Base-by-base conservation (phyloP, 2,329 filamentous ascomycete genomes). In the Herpotrichia juniperi region DNA sequence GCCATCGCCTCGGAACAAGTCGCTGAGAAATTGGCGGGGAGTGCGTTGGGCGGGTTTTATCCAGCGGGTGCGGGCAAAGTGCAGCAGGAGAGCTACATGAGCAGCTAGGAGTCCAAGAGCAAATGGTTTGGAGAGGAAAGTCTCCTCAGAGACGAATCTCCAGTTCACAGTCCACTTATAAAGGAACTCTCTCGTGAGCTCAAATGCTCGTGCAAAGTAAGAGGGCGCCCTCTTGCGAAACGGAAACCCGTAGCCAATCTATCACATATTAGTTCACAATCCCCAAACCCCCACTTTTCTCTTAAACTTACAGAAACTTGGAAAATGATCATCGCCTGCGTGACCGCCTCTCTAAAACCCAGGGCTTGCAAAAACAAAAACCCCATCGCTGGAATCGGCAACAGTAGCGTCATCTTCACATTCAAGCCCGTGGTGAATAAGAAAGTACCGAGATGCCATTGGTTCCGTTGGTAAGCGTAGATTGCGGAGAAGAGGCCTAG, bases 111-210 rank as follows among this genome's bases (percentile, higher is more conserved):
- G 80, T 12, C 76, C 73, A 16, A 87, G 62, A 22, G 91, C 85
- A 69, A 96, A 96, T 1, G 77, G 71, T 53, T 78, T 83, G 61
- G 86, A 88, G 42, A 96, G 81, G 65, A 99, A 99, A 0, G 78
- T 74, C 6, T 89, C 84, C 74, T 97, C 92, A 14, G 89, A 87
- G n/a, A 97, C 76, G 71, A 97, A 97, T 48, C 93, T 87, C 94
- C 94, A 99, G 74, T 99, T 99, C 61, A 99, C 94, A 0, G 94
- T 99, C 94, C 94, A 99, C 76, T 93, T 92, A 80, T 93, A 97
- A 64, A 96, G 82, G 76, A 99, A 99, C 63, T 91, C 86, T 48
- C 94, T 83, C 42, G 90, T 92, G 52, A 99, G 82, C 76, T 99
- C 92, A 69, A 99, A 99, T 0, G 94, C 92, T 57, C 89, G 83